Conservation (phyloP, 805 yeast species). For the Wickerhamiella spandovensis region DNA sequence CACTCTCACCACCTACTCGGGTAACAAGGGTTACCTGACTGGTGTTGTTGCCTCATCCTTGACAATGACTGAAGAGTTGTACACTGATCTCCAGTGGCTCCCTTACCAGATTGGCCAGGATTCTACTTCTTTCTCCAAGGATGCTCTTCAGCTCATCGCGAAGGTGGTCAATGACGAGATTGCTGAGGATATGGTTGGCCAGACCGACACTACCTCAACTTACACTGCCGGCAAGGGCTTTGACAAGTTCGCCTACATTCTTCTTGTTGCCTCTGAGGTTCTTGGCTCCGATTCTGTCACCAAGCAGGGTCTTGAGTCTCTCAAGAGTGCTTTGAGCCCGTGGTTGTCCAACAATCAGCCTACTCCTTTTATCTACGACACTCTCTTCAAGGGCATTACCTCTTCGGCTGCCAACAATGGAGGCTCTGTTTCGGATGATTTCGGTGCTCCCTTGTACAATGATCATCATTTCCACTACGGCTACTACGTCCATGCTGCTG, state of each 20-base stretch:
- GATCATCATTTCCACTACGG: constrained; percentile 87
- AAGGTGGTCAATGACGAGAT: constrained; percentile 41
- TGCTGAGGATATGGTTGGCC: constrained; percentile 39
- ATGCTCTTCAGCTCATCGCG: constrained; percentile 30
- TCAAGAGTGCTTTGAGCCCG: constrained; percentile 55
- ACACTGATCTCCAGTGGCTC: constrained; percentile 34
- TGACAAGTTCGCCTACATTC: constrained; percentile 81
- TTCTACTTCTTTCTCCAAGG: constrained; percentile 27
- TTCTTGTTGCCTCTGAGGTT: constrained; percentile 57
- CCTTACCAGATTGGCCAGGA: constrained; percentile 37
- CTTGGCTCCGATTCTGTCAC: constrained; percentile 45
- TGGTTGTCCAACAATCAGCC: constrained; percentile 59
- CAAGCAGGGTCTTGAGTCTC: constrained; percentile 35
- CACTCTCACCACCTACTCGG: constrained; percentile 30
- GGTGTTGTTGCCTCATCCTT: constrained; percentile 25
- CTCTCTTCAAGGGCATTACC: constrained; percentile 36
- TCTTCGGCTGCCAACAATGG: constrained; percentile 34
- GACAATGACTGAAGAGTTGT: constrained; percentile 27
- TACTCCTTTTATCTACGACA: constrained; percentile 66
- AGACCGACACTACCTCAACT: constrained; percentile 69
- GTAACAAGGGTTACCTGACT: constrained; percentile 32
- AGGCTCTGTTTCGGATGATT: constrained; percentile 44
- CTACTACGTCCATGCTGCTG: constrained; percentile 73
- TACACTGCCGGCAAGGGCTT: constrained; percentile 79
- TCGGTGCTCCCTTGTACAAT: constrained; percentile 62